These are phyloP conservation scores for Dioszegia hungarica DNA, from an alignment of 768 basidiomycete species.

Conservation along the genomic window DNA sequence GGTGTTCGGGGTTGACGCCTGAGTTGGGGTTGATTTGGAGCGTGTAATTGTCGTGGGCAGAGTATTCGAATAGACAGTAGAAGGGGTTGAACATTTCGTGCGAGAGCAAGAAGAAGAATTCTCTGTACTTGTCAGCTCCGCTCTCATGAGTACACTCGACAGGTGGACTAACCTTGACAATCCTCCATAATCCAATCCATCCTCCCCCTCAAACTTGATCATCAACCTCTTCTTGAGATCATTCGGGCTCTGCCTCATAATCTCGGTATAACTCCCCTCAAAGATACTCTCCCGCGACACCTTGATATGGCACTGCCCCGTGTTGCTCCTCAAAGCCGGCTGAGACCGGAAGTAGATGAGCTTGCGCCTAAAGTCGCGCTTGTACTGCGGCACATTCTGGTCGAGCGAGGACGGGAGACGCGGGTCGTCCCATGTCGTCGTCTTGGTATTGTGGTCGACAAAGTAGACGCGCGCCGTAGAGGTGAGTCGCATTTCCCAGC, in stretches of 20 bases:
- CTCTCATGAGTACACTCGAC: conserved; percentile 2
- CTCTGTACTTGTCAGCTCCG: conserved; percentile 59
- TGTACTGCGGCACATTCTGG: conserved; percentile 97
- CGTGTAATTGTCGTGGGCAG: conserved; percentile 99
- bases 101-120: conserved; percentile 99
- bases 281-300: conserved; percentile 97
- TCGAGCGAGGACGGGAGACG: conserved; percentile 91
- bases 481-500: conserved; percentile 99
- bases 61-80: conserved; percentile 99
- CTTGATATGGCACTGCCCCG: conserved; percentile 99
- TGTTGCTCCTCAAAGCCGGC: conserved; percentile 94
- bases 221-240: conserved; percentile 97
- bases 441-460: conserved; percentile 99
- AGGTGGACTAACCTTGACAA: conserved; percentile 68
- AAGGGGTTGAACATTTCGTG: conserved; percentile 99
- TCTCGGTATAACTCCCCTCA: conserved; percentile 98
- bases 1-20: conserved; percentile 95
- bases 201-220: conserved; percentile 99
- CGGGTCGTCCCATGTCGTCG: conserved; percentile 99
- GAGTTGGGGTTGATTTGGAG: conserved; percentile 98
- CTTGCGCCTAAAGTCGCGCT: conserved; percentile 98
- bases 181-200: conserved; percentile 97
- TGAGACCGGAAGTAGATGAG: conserved; percentile 99
- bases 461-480: conserved; percentile 98
- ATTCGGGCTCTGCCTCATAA: conserved; percentile 93